Evolutionary conservation across 139 green algal species (phyloP), one percentile per base, ranked within the genome.

Genomic region (Chlorella ohadii): DNA sequence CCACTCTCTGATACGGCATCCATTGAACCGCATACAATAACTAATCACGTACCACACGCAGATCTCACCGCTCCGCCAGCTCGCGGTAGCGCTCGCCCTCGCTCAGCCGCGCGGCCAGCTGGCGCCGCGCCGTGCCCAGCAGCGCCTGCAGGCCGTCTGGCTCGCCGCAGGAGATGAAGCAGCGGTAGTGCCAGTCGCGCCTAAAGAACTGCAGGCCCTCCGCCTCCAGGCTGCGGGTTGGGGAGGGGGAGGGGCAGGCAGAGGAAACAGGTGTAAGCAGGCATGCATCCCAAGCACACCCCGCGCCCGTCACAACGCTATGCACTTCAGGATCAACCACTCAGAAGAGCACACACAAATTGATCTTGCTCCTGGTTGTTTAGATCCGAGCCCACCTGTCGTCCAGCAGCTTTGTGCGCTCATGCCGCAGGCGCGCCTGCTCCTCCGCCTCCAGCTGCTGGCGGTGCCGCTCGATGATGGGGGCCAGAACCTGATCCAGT

Each of bases 11-110:
- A n/a, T n/a, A n/a, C n/a, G n/a, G n/a, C n/a, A n/a, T n/a, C n/a
- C n/a, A n/a, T n/a, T n/a, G n/a, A n/a, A n/a, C n/a, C n/a, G n/a
- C n/a, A n/a, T n/a, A n/a, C n/a, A n/a, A n/a, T n/a, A n/a, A n/a
- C n/a, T n/a, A n/a, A n/a, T n/a, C n/a, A n/a, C n/a, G n/a, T n/a
- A n/a, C n/a, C n/a, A n/a, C n/a, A n/a, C n/a, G n/a, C n/a, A n/a
- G n/a, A n/a, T n/a, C 66, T 9, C 68, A 75, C 76, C 76, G 56
- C 36, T 82, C 76, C 16, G 71, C 76, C 56, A 82, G 76, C 57
- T 82, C 76, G 25, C 64, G 57, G 22, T 44, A 17, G 23, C 76
- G 76, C 59, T 72, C 76, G 36, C 71, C 11, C 57, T 33, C 36
- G 31, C 15, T 27, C 25, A 28, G 59, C 76, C 27, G 76, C 25